Evolutionary conservation across 1,139 yeast species (phyloP).

Genomic region (Pneumocystis murina): DNA sequence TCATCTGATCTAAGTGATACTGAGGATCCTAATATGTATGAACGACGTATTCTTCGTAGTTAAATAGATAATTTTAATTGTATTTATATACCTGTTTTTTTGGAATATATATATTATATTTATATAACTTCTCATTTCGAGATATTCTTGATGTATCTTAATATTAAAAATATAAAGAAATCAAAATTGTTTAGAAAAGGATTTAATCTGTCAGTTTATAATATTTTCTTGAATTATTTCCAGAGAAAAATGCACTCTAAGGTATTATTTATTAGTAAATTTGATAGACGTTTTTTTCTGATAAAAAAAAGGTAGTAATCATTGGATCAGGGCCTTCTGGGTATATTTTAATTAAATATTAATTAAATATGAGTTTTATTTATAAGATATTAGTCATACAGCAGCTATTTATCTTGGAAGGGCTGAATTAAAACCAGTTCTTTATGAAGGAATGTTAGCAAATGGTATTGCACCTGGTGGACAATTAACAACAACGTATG

Average conservation of each 20-base stretch:
- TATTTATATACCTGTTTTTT: too few relatives aligned
- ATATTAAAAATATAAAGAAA: background rate
- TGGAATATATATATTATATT: too few relatives aligned
- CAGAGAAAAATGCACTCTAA: background rate
- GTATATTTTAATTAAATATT: background rate
- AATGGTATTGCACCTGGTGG: constrained; percentile 98
- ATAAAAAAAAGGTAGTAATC: constrained; percentile 1
- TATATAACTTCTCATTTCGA: too few relatives aligned
- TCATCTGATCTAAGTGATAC: background rate
- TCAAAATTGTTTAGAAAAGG: background rate
- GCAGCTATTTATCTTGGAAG: constrained; percentile 93
- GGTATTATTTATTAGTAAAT: background rate
- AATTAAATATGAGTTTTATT: background rate
- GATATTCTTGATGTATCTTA: too few relatives aligned
- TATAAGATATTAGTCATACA: constrained; percentile 58
- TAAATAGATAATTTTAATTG: too few relatives aligned
- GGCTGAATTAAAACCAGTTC: constrained; percentile 84
- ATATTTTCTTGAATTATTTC: background rate
- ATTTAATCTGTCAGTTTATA: background rate
- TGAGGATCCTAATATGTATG: too few relatives aligned
- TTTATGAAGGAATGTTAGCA: constrained; percentile 82
- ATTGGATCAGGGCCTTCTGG: constrained; percentile 3
- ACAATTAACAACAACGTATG: constrained; percentile 96
- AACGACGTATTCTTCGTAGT: too few relatives aligned
- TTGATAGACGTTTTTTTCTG: background rate